Evolutionary conservation across 176 grass and related monocot genomes (phyloP), one percentile per base, ranked within the genome.

Genomic region (Tuctoria greenei): DNA sequence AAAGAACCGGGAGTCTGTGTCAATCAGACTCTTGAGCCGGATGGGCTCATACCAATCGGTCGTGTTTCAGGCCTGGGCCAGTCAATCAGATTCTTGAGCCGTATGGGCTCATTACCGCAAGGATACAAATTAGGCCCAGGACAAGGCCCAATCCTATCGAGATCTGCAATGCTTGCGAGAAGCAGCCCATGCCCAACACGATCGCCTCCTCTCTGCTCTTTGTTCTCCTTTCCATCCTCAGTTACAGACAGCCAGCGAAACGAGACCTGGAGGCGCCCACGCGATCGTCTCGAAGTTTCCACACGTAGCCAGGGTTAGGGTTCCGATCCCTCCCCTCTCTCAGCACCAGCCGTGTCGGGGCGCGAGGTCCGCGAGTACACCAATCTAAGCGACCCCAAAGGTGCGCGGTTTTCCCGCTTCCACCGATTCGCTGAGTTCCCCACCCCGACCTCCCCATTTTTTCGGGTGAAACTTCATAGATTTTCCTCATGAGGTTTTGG

Each of bases 311-410:
- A 65, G 66, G 51, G n/a, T 47, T 81, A 81, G 79, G 81, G 67
- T 57, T 87, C 15, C 27, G 16, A 54, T 38, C 4, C 64, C 10
- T 39, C 62, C 65, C 49, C 39, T 12, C 51, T 21, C 20, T 23
- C 51, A 43, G 63, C 74, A 25, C 21, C 62, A 67, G 63, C 83
- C 57, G 95, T 99, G 95, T 90, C 89, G 1, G 95, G 91, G 38
- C 85, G 92, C 82, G 95, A 98, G 82, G 95, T 98, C 72, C 91
- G 91, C 64, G 95, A 98, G 72, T 98, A 98, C 84, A 98, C 95
- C 65, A 98, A 98, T 56, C 95, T 98, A 77, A 98, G 84, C 77
- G 95, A 98, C 82, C 95, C 95, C 61, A 98, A 98, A 98, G 95
- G 89, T 94, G 63, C 16, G 76, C 58, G 37, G 36, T 52, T 27